phyloP scores from a whole-genome alignment of 1,284 basidiomycete genomes.

The Marasmius sp. region DNA sequence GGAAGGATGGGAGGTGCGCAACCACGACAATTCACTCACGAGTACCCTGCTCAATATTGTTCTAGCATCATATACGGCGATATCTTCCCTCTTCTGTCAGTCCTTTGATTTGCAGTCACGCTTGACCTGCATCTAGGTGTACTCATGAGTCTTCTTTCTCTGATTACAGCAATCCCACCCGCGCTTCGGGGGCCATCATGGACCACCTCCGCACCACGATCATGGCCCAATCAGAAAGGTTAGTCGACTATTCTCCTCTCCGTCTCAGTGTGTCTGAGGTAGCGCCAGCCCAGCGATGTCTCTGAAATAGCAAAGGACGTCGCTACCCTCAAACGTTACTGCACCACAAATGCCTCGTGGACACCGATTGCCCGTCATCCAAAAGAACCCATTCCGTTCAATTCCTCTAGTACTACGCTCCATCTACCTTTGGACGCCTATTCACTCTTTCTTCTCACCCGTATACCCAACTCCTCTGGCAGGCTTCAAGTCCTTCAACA shows the following conservation, averaged over 20 bases:
- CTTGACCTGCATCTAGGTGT: not conserved
- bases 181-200: not conserved
- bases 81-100: not conserved
- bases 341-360: conserved; percentile 7
- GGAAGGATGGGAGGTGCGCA: not conserved
- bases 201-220: not conserved
- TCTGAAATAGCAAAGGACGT: not conserved
- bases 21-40: no score
- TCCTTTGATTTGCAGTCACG: not conserved
- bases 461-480: not conserved
- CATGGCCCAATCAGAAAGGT: not conserved
- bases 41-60: not conserved
- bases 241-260: not conserved
- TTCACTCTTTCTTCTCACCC: not conserved
- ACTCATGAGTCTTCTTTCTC: not conserved
- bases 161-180: not conserved
- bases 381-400: not conserved
- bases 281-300: not conserved
- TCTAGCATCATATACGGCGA: not conserved
- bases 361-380: not conserved
- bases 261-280: not conserved
- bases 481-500: conserved; percentile 3
- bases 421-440: not conserved
- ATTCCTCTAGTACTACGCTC: conserved; percentile 2
- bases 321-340: not conserved